Base-by-base conservation (phyloP, 148 eudicot genomes). In the Heliosperma pusillum region DNA sequence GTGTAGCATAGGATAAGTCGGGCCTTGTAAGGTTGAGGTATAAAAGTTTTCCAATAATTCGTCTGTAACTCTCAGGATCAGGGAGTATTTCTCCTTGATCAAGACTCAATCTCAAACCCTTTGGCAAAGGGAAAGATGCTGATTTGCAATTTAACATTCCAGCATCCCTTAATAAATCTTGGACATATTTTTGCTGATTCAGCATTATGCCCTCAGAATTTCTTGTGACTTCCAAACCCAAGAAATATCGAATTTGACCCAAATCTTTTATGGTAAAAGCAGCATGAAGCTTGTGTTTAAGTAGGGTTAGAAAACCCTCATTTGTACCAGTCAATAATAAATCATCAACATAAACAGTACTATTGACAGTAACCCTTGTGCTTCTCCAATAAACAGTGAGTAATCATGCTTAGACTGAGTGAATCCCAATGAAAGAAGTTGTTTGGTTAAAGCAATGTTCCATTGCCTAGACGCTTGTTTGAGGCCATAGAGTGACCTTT, bases 311-410 rank as follows among this genome's bases (percentile, higher is more conserved):
- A 16, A 10, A 17, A 0, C 10, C 8, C 30, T 1, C 3, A 29
- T 29, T 29, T 1, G 30, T 29, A 29, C 30, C 30, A 29, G 30
- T 29, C 2, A 29, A 3, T 29, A 62, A 10, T 0, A 62, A 0
- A 45, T 74, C 58, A 74, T 62, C 76, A 3, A 74, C 55, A 74
- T 61, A 74, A 0, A 74, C 10, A 47, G 1, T 0, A 44, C 24
- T 1, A 15, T 0, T 0, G 42, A 45, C 0, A 24, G 8, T 0
- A 0, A 0, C 0, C 17, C 44, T 0, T 15, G 4, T 5, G 3
- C 0, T 0, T 5, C 13, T 7, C 17, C 47, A 0, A 5, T 16
- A 4, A 74, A 74, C 0, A 52, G 5, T 0, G 71, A 74, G 10
- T 65, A 74, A 3, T 74, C 77, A 27, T 29, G 20, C 6, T 64